Conservation (phyloP, 805 yeast species). For the Candida schatavii region DNA sequence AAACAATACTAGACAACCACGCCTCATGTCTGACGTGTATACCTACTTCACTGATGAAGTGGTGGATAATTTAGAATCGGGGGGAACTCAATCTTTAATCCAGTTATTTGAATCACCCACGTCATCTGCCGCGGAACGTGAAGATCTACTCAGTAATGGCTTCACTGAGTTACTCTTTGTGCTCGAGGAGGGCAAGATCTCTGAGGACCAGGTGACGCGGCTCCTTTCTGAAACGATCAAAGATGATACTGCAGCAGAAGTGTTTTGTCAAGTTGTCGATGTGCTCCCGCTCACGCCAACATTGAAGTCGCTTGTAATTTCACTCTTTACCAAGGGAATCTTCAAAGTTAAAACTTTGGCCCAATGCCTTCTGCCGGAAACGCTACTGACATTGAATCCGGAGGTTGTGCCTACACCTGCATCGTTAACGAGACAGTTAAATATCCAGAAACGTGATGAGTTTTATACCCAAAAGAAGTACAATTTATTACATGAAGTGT, state of each 20-base stretch:
- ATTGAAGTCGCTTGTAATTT: conserved; percentile 19
- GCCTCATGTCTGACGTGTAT: conserved; percentile 1
- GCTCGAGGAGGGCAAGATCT: conserved; percentile 19
- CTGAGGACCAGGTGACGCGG: conserved; percentile 14
- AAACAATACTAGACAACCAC: too few species aligned
- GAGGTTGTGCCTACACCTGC: conserved; percentile 29
- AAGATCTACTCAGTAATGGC: conserved; percentile 20
- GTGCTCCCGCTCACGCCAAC: conserved; percentile 30
- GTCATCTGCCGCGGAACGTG: conserved; percentile 11
- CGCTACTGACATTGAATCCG: conserved; percentile 19
- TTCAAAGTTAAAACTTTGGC: conserved; percentile 33
- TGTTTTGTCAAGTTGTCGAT: conserved; percentile 37
- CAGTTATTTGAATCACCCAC: conserved; percentile 28
- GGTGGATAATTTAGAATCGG: conserved; percentile 27
- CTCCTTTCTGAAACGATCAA: conserved; percentile 28
- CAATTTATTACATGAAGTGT: conserved; percentile 69
- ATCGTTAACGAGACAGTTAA: conserved; percentile 33
- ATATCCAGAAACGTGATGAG: conserved; percentile 39
- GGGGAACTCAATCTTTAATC: conserved; percentile 31
- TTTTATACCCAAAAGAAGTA: conserved; percentile 52
- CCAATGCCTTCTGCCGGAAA: conserved; percentile 24
- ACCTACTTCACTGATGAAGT: conserved; percentile 24
- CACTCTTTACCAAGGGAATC: conserved; percentile 21
- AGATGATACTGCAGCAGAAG: conserved; percentile 28
- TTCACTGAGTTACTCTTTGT: conserved; percentile 33